Evolutionary conservation across 768 basidiomycete genomes (phyloP).

Genomic region (Russula brevipes): DNA sequence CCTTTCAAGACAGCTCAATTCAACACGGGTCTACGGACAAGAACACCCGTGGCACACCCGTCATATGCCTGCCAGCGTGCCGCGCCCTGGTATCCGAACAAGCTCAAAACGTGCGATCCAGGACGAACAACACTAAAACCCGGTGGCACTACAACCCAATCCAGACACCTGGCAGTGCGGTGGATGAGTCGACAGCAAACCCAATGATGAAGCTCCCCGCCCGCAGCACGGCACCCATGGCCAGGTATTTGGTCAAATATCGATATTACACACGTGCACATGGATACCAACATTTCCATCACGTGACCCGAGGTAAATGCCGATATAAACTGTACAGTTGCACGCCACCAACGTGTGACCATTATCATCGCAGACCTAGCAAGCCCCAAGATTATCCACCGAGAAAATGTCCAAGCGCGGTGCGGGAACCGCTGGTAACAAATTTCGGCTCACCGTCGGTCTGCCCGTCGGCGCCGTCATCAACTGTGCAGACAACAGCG

Average conservation of each 20-base stretch:
- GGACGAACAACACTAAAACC: neutral
- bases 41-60: neutral
- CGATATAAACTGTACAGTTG: slow-evolving; percentile 33
- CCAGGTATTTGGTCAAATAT: neutral
- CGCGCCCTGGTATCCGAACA: neutral
- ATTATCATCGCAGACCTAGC: neutral
- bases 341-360: slow-evolving; percentile 18
- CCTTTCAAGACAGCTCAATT: neutral
- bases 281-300: neutral
- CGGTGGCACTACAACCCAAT: neutral
- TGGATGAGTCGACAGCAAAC: neutral
- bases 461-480: slow-evolving; percentile 91
- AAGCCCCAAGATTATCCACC: slow-evolving; percentile 12
- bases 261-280: neutral
- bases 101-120: neutral
- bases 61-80: no score
- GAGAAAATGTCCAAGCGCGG: slow-evolving; percentile 37
- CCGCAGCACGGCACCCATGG: neutral
- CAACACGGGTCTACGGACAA: neutral
- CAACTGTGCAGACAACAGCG: slow-evolving; percentile 99
- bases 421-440: slow-evolving; percentile 81
- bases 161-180: neutral
- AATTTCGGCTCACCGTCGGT: slow-evolving; percentile 93
- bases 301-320: slow-evolving; percentile 3
- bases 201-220: no score